A percentile compares a stretch with the other conserved stretches of the same genome.
These are phyloP conservation scores for Brassica carinata DNA, from an alignment of 345 rosid species.

Conservation along the genomic window DNA sequence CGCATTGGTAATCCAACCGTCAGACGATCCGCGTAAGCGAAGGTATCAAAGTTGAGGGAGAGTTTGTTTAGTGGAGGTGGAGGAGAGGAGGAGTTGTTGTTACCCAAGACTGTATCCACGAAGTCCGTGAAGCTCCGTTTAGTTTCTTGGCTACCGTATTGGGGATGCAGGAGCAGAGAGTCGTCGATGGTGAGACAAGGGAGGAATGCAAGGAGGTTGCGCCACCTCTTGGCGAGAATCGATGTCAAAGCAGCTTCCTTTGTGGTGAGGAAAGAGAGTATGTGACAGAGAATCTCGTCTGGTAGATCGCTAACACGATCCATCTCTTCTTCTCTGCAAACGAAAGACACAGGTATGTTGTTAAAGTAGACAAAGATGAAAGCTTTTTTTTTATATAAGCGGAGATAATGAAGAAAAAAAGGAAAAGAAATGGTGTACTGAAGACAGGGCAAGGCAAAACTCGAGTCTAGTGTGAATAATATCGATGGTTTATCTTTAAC, in stretches of 20 bases:
- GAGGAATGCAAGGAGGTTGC: not conserved
- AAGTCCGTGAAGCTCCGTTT: not conserved
- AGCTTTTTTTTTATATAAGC: not conserved
- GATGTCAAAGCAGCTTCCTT: not conserved
- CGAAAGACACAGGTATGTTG: not conserved
- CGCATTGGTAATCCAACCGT: not conserved
- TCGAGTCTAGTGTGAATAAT: not conserved
- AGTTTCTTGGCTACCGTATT: not conserved
- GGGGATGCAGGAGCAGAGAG: not conserved
- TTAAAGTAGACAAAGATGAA: not conserved
- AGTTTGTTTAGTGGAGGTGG: not conserved
- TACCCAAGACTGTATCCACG: not conserved
- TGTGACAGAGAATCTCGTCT: not conserved
- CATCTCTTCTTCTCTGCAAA: not conserved
- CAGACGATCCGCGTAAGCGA: not conserved
- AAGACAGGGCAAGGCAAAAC: not conserved
- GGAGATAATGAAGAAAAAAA: too few species aligned
- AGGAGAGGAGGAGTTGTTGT: not conserved
- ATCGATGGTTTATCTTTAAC: not conserved
- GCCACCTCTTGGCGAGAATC: not conserved
- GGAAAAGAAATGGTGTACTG: too few species aligned
- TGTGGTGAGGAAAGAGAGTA: not conserved
- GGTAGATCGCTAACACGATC: not conserved
- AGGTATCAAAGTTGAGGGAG: not conserved
- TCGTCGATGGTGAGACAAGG: not conserved